Base-by-base conservation (phyloP, 129 eudicot genomes). In the Scalesia atractyloides region DNA sequence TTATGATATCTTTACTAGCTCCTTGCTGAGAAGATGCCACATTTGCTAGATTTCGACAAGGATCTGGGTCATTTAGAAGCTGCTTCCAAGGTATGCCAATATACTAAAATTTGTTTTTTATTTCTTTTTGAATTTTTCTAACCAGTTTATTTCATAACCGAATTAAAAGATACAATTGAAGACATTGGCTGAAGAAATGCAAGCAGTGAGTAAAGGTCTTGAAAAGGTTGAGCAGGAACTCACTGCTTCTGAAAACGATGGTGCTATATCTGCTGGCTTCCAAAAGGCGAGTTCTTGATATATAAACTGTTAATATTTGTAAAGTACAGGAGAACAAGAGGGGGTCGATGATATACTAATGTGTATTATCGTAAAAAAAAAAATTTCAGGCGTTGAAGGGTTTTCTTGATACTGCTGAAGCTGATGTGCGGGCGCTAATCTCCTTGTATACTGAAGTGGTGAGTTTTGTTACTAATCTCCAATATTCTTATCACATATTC, bases 161-260 rank as follows among this genome's bases (percentile, higher is more conserved):
- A 77, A 68, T 66, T 17, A 5, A 67, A 66, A 94, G 99, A 90
- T 94, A 64, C 99, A 94, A 90, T 70, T 94, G 79, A 94, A 94
- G 88, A 81, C 85, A 66, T 82, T 94, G 87, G 97, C 97, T 72
- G 99, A 94, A 83, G 99, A 94, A 84, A 94, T 94, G 99, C 99
- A 94, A 94, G 99, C 99, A 64, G 96, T 94, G 69, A 94, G 96
- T 72, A 94, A 90, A 83, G 99, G 99, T 76, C 96, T 94, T 70
- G 99, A 94, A 81, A 94, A 90, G 80, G 97, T 94, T 77, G 97
- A 90, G 72, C 99, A 88, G 80, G 99, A 94, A 86, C 94, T 94
- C 73, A 70, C 94, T 64, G 96, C 94, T 61, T 84, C 93, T 41
- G 93, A 84, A 68, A 84, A 86, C 34, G 99, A 94, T 56, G 99